Evolutionary conservation across 257 asterid genomes (phyloP).

Genomic region (Lycium ferocissimum): DNA sequence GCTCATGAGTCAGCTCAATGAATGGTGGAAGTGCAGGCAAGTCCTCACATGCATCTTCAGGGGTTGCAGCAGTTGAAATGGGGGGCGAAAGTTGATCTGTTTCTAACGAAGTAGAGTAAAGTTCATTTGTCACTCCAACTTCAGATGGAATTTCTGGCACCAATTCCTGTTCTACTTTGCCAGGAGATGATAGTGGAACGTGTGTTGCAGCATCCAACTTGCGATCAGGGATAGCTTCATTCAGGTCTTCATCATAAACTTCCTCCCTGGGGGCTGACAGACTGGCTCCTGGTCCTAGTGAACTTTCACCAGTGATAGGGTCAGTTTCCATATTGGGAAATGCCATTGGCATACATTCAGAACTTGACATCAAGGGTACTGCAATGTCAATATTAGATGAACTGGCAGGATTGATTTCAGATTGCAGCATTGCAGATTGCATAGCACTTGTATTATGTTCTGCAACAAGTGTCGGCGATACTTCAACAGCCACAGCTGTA

Average conservation of each 20-base stretch:
- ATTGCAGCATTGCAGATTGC: slow-evolving; percentile 49
- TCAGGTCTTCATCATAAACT: slow-evolving; percentile 48
- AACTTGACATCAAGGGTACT: slow-evolving; percentile 42
- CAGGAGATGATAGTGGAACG: slow-evolving; percentile 45
- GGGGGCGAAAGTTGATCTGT: slow-evolving; percentile 63
- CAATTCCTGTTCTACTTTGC: slow-evolving; percentile 56
- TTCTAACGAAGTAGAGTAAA: slow-evolving; percentile 82
- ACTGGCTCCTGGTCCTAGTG: slow-evolving; percentile 41
- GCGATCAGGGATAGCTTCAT: slow-evolving; percentile 44
- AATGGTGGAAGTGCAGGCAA: slow-evolving; percentile 68
- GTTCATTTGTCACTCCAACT: slow-evolving; percentile 57
- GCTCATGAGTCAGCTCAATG: slow-evolving; percentile 64
- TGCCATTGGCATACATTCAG: slow-evolving; percentile 51
- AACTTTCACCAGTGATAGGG: slow-evolving; percentile 45
- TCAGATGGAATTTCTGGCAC: slow-evolving; percentile 47
- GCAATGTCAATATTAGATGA: slow-evolving; percentile 41
- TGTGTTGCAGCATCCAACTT: slow-evolving; percentile 49
- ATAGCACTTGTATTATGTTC: slow-evolving; percentile 60
- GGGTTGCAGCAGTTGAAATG: slow-evolving; percentile 49
- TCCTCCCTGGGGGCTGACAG: slow-evolving; percentile 49
- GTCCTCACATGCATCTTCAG: slow-evolving; percentile 58
- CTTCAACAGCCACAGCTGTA: slow-evolving; percentile 56
- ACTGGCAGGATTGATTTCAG: slow-evolving; percentile 57
- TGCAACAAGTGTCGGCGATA: slow-evolving; percentile 49
- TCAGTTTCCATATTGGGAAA: slow-evolving; percentile 56